Conservation (phyloP, 2,329 filamentous ascomycete genomes). For the Elsinoe batatas region DNA sequence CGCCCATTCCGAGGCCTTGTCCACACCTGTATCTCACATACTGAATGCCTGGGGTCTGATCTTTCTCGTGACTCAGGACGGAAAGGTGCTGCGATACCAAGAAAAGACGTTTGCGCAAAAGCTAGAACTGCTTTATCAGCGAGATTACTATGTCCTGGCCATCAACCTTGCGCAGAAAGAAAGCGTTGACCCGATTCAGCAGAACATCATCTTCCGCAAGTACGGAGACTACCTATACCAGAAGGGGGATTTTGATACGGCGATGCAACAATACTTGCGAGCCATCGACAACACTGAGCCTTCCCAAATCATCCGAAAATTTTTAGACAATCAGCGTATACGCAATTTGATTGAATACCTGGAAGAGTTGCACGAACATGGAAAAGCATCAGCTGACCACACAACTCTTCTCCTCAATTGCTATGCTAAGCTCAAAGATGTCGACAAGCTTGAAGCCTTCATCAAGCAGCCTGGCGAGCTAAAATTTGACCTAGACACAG, state of each 20-base stretch:
- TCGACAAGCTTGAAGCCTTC: constrained; percentile 89
- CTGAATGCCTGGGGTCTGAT: constrained; percentile 87
- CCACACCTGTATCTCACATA: constrained; percentile 67
- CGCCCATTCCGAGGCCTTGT: constrained; percentile 75
- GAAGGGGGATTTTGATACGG: constrained; percentile 89
- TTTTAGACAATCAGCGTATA: constrained; percentile 92
- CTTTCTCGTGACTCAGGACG: constrained; percentile 82
- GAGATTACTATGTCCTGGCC: constrained; percentile 83
- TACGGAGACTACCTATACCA: constrained; percentile 94
- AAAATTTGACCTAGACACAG: constrained; percentile 94
- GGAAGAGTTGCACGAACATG: constrained; percentile 89
- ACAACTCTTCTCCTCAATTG: constrained; percentile 92
- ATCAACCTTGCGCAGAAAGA: constrained; percentile 89
- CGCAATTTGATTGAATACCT: constrained; percentile 96
- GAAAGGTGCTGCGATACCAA: constrained; percentile 82
- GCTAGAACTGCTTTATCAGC: constrained; percentile 84
- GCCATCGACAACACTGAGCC: constrained; percentile 95
- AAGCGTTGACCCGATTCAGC: constrained; percentile 67
- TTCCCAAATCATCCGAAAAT: constrained; percentile 94
- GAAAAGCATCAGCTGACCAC: constrained; percentile 87
- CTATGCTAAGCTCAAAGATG: constrained; percentile 95
- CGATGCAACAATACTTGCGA: constrained; percentile 97
- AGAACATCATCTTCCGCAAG: constrained; percentile 83
- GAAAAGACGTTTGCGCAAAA: constrained; percentile 87
- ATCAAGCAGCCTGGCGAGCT: constrained; percentile 92